These are phyloP conservation scores for Isatis tinctoria DNA, from an alignment of 345 rosid genomes.

Conservation along the genomic window DNA sequence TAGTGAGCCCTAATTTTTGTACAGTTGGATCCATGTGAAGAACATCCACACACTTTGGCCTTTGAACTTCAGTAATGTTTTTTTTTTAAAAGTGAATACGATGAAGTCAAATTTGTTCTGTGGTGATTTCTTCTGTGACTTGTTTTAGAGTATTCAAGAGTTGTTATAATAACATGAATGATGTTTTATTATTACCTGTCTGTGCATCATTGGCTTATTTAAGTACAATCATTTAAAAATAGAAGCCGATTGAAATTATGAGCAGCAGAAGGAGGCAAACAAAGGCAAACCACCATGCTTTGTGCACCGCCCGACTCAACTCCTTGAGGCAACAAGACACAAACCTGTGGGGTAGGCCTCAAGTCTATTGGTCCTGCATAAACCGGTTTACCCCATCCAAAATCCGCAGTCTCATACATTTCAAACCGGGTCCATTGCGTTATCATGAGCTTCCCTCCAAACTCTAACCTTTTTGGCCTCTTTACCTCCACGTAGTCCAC, in stretches of 20 bases:
- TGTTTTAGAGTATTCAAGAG: not conserved
- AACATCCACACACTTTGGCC: constrained; percentile 13
- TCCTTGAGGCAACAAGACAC: constrained; percentile 76
- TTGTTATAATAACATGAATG: not conserved
- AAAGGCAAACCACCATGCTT: constrained; percentile 65
- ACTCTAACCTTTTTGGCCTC: constrained; percentile 75
- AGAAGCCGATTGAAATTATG: constrained; percentile 45
- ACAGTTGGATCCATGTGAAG: constrained; percentile 24
- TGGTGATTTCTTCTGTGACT: constrained; percentile 6
- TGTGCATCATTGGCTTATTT: not conserved
- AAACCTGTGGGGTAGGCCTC: constrained; percentile 89
- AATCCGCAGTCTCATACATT: constrained; percentile 76
- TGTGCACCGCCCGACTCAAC: constrained; percentile 41
- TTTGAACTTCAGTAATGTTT: not conserved
- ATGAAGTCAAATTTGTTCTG: not conserved
- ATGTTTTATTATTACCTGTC: not conserved
- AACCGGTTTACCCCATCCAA: constrained; percentile 83
- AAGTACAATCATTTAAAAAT: constrained; percentile 29
- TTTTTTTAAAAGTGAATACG: not conserved
- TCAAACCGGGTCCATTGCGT: constrained; percentile 93
- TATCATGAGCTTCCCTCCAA: constrained; percentile 80
- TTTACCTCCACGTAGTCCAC: constrained; percentile 63
- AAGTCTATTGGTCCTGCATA: constrained; percentile 87
- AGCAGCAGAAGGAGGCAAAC: constrained; percentile 70
- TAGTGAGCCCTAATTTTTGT: constrained; percentile 25